phyloP scores from a whole-genome alignment of 2,329 filamentous ascomycete species.

The Microsporum ferrugineum region DNA sequence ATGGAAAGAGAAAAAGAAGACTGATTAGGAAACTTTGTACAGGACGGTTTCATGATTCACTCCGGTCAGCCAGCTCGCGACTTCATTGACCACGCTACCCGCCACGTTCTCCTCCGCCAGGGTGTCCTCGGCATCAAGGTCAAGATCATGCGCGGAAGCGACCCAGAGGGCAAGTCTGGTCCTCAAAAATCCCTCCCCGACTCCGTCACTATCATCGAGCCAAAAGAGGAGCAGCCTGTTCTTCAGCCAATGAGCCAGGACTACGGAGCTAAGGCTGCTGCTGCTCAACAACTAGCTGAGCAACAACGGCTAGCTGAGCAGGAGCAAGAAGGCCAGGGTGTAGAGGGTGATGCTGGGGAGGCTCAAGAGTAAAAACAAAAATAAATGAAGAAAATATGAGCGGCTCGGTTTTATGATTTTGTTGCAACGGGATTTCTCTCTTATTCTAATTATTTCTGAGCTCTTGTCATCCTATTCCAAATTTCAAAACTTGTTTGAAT shows the following conservation, averaged over 20 bases:
- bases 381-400: slow-evolving; percentile 5
- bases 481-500: neutral
- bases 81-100: slow-evolving; percentile 97
- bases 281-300: slow-evolving; percentile 46
- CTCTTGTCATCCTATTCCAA: neutral
- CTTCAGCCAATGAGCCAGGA: slow-evolving; percentile 95
- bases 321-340: slow-evolving; percentile 30
- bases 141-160: slow-evolving; percentile 99
- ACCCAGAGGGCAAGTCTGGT: slow-evolving; percentile 97
- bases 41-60: slow-evolving; percentile 99
- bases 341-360: slow-evolving; percentile 26
- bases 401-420: neutral
- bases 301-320: slow-evolving; percentile 48
- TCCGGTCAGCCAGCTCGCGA: slow-evolving; percentile 98
- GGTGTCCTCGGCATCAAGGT: slow-evolving; percentile 99
- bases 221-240: slow-evolving; percentile 96
- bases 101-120: slow-evolving; percentile 98
- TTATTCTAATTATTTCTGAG: slow-evolving; percentile 1
- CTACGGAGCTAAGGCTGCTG: slow-evolving; percentile 85
- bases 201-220: slow-evolving; percentile 98
- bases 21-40: slow-evolving; percentile 5
- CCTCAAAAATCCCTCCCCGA: slow-evolving; percentile 96
- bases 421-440: slow-evolving; percentile 1
- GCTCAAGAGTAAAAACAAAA: slow-evolving; percentile 37
- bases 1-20: neutral